Conservation (phyloP, 1,284 basidiomycete species). For the Mycena sp. region DNA sequence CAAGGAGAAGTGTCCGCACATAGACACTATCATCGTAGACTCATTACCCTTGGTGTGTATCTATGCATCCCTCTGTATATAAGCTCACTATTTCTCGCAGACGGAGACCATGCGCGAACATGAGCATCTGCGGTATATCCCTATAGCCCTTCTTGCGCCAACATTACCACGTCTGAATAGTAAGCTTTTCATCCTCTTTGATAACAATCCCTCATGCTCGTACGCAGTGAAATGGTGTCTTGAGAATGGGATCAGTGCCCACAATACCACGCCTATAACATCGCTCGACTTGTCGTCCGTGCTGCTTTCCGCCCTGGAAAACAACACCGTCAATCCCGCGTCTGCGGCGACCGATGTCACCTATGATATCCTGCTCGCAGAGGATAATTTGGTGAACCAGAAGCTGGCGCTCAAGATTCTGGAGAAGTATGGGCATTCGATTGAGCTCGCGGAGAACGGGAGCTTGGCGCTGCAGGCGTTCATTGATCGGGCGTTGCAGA, state of each 20-base stretch:
- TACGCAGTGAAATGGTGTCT: slow-evolving; percentile 88
- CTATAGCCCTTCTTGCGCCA: slow-evolving; percentile 93
- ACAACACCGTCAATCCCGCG: slow-evolving; percentile 87
- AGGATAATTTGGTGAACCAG: slow-evolving; percentile 99
- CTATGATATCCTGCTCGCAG: slow-evolving; percentile 95
- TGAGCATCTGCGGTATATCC: slow-evolving; percentile 96
- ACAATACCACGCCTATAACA: slow-evolving; percentile 91
- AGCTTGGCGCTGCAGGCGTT: slow-evolving; percentile 91
- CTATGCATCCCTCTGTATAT: slow-evolving; percentile 37
- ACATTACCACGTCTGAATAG: slow-evolving; percentile 78
- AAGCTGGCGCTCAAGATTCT: slow-evolving; percentile 97
- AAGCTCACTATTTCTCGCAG: slow-evolving; percentile 48
- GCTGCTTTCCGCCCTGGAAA: slow-evolving; percentile 94
- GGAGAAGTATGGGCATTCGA: slow-evolving; percentile 95
- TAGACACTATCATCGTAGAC: slow-evolving; percentile 97
- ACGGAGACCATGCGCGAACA: slow-evolving; percentile 91
- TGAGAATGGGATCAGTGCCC: slow-evolving; percentile 90
- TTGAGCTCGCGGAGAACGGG: slow-evolving; percentile 98
- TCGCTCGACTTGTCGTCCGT: slow-evolving; percentile 93
- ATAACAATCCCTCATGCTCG: slow-evolving; percentile 7
- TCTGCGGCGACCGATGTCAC: slow-evolving; percentile 84
- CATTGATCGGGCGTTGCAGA: slow-evolving; percentile 78
- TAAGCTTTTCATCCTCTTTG: slow-evolving; percentile 50
- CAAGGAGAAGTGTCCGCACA: slow-evolving; percentile 86
- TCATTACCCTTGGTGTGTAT: slow-evolving; percentile 81